Percentiles rank a stretch among this genome's conserved stretches.
phyloP scores from a whole-genome alignment of 2,329 filamentous ascomycete genomes.

The Conoideocrella luteorostrata region DNA sequence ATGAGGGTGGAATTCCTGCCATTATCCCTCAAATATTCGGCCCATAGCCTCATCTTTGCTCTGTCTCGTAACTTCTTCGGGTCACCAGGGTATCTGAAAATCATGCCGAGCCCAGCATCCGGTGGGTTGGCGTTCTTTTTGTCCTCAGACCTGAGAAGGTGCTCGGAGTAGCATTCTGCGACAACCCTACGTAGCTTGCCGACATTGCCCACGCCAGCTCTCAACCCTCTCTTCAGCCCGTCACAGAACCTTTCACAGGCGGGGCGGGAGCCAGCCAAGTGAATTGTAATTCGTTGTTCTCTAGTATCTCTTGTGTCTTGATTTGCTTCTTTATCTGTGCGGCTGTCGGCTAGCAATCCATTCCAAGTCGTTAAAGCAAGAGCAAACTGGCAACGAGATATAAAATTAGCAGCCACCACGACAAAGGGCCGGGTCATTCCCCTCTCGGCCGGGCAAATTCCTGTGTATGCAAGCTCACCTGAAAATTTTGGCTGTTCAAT shows the following conservation, averaged over 20 bases:
- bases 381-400: slow-evolving; percentile 56
- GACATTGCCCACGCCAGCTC: slow-evolving; percentile 82
- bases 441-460: no score
- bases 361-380: slow-evolving; percentile 96
- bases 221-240: slow-evolving; percentile 81
- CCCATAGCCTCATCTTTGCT: slow-evolving; percentile 97
- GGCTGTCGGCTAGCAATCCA: slow-evolving; percentile 51
- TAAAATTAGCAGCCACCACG: not conserved
- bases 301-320: slow-evolving; percentile 39
- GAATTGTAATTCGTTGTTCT: slow-evolving; percentile 85
- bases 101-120: slow-evolving; percentile 87
- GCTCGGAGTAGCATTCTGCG: slow-evolving; percentile 85
- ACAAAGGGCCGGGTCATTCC: not conserved
- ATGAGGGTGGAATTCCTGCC: slow-evolving; percentile 88
- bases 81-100: slow-evolving; percentile 93
- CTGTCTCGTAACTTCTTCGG: slow-evolving; percentile 87
- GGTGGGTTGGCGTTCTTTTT: slow-evolving; percentile 55
- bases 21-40: slow-evolving; percentile 92
- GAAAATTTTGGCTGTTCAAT: slow-evolving; percentile 84
- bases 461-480: no score
- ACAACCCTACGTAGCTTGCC: slow-evolving; percentile 76
- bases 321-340: slow-evolving; percentile 40
- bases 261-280: slow-evolving; percentile 81
- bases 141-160: slow-evolving; percentile 59
- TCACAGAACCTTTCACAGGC: slow-evolving; percentile 96